phyloP scores from a whole-genome alignment of 2,329 filamentous ascomycete genomes.

The Fusarium pseudoanthophilum region DNA sequence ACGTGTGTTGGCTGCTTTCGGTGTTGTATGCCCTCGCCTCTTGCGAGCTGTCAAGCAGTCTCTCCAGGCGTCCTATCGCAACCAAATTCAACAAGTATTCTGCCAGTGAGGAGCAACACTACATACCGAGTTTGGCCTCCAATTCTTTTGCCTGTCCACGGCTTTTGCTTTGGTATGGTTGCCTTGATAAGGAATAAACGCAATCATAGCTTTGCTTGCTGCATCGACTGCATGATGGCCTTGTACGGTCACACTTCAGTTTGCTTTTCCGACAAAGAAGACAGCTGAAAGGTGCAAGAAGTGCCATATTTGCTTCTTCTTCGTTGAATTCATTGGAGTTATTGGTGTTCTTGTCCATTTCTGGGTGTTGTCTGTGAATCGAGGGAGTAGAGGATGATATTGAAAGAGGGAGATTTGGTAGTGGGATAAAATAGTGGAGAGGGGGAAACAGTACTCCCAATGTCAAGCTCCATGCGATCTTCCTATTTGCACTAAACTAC shows the following conservation, averaged over 20 bases:
- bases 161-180: slow-evolving; percentile 3
- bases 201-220: slow-evolving; percentile 16
- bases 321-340: fast-evolving
- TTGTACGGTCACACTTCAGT: slow-evolving; percentile 13
- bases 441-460: neutral
- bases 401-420: neutral
- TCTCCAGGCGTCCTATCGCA: slow-evolving; percentile 1
- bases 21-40: neutral
- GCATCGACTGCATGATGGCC: slow-evolving; percentile 11
- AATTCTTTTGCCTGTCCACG: slow-evolving; percentile 3
- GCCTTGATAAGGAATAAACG: slow-evolving; percentile 7
- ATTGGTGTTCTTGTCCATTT: neutral
- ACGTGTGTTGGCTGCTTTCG: neutral
- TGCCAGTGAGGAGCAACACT: fast-evolving
- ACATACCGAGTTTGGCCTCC: slow-evolving; percentile 6
- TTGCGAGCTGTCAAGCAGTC: neutral
- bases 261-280: slow-evolving; percentile 19
- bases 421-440: slow-evolving; percentile 7
- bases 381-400: neutral
- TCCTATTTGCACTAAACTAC: neutral
- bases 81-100: neutral
- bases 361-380: neutral
- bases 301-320: neutral
- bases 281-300: slow-evolving; percentile 9
- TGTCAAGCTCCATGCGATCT: neutral